Evolutionary conservation across 257 asterid species (phyloP).

Genomic region (Nicotiana tabacum): DNA sequence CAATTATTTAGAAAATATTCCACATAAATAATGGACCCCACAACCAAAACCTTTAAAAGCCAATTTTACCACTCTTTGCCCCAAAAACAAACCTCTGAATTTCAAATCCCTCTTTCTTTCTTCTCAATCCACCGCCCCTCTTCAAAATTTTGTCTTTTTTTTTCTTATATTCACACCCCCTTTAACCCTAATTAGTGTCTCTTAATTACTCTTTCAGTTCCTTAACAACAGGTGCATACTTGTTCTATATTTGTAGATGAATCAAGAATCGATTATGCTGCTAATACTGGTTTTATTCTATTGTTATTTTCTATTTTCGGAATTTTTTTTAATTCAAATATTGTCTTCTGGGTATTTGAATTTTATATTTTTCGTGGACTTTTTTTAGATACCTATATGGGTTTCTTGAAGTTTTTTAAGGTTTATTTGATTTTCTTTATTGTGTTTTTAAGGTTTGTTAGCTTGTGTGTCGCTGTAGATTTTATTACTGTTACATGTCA

Average conservation of each 20-base stretch:
- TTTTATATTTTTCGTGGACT: background rate
- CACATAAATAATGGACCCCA: background rate
- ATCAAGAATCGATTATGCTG: background rate
- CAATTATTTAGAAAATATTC: background rate
- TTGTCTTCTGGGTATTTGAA: background rate
- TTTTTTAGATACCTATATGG: background rate
- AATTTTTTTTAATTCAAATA: background rate
- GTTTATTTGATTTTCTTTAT: background rate
- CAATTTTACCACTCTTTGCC: background rate
- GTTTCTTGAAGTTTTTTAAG: background rate
- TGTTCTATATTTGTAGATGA: background rate
- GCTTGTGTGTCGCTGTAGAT: no score
- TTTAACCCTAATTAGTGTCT: background rate
- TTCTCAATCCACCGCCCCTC: background rate
- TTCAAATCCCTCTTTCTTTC: background rate
- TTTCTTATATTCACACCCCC: no score
- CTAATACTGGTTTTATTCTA: background rate
- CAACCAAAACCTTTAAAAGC: constrained; percentile 14
- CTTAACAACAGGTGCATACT: background rate
- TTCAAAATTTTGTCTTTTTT: background rate
- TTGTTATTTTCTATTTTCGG: background rate
- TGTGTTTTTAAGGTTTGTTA: background rate
- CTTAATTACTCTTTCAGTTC: background rate
- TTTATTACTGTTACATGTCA: no score
- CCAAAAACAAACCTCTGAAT: background rate